These are phyloP conservation scores for Colletotrichum abscissum DNA, from an alignment of 2,329 filamentous ascomycete species.

Conservation along the genomic window DNA sequence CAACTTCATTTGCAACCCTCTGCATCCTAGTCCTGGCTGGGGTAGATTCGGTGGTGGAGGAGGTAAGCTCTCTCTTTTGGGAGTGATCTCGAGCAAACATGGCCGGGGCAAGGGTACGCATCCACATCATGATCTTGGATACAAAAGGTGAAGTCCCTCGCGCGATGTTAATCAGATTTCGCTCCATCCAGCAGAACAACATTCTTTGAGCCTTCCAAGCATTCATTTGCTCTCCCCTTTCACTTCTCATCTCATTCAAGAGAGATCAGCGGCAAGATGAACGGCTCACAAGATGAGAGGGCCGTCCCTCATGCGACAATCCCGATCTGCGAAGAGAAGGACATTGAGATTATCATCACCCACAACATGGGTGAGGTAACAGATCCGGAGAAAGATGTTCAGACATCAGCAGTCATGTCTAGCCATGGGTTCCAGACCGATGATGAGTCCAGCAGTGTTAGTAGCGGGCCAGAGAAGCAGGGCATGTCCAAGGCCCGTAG, in stretches of 20 bases:
- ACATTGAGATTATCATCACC: conserved; percentile 7
- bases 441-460: conserved; percentile 34
- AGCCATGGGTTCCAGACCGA: conserved; percentile 23
- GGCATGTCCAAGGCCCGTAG: conserved; percentile 62
- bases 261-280: conserved; percentile 10
- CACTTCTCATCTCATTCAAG: background rate
- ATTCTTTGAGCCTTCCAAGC: background rate
- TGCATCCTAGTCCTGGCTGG: background rate
- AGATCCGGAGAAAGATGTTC: conserved; percentile 8
- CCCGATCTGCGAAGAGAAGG: conserved; percentile 15
- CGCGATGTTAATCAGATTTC: background rate
- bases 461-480: conserved; percentile 37
- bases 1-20: background rate
- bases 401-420: background rate
- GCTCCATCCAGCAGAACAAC: conserved; percentile 2
- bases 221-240: background rate
- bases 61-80: background rate
- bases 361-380: conserved; percentile 9
- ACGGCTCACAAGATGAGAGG: background rate
- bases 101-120: conserved; percentile 2
- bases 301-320: background rate
- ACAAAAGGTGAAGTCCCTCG: conserved; percentile 14
- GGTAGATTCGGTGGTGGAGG: background rate
- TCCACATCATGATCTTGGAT: background rate
- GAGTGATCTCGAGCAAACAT: conserved; percentile 14